A percentile compares a stretch with the other conserved stretches of the same genome.
phyloP scores from a whole-genome alignment of 306 rosid genomes.

The Casuarina equisetifolia region DNA sequence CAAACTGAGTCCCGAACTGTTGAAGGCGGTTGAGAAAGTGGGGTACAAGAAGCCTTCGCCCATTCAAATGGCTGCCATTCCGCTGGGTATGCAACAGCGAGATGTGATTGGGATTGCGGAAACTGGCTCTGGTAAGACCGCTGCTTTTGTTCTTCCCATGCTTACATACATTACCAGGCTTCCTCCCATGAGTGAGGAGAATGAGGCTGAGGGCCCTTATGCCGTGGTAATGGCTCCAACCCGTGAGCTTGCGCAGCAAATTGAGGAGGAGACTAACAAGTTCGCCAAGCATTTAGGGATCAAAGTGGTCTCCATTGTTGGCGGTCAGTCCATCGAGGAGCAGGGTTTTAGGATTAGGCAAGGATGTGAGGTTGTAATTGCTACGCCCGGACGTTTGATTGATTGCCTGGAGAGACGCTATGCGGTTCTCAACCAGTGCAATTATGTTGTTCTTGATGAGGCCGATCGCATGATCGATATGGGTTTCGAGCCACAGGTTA shows the following conservation, averaged over 20 bases:
- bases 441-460: conserved; percentile 93
- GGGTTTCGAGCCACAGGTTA: conserved; percentile 92
- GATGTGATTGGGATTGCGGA: conserved; percentile 90
- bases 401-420: conserved; percentile 88
- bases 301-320: conserved; percentile 88
- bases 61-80: conserved; percentile 94
- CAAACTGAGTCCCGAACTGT: conserved; percentile 57
- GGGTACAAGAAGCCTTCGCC: conserved; percentile 93
- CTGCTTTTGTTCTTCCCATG: conserved; percentile 97
- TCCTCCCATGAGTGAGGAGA: conserved; percentile 88
- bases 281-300: conserved; percentile 79
- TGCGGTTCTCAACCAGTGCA: conserved; percentile 86
- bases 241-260: conserved; percentile 93
- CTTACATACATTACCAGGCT: conserved; percentile 74
- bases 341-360: conserved; percentile 87
- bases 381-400: conserved; percentile 88
- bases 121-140: conserved; percentile 94
- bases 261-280: conserved; percentile 87
- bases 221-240: conserved; percentile 98
- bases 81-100: conserved; percentile 79
- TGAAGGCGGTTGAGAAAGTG: conserved; percentile 80
- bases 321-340: conserved; percentile 92
- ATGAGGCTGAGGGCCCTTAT: conserved; percentile 89
- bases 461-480: conserved; percentile 97
- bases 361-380: conserved; percentile 91